These are phyloP conservation scores for Rhinocladiella mackenziei DNA, from an alignment of 2,329 filamentous ascomycete genomes.

Conservation along the genomic window DNA sequence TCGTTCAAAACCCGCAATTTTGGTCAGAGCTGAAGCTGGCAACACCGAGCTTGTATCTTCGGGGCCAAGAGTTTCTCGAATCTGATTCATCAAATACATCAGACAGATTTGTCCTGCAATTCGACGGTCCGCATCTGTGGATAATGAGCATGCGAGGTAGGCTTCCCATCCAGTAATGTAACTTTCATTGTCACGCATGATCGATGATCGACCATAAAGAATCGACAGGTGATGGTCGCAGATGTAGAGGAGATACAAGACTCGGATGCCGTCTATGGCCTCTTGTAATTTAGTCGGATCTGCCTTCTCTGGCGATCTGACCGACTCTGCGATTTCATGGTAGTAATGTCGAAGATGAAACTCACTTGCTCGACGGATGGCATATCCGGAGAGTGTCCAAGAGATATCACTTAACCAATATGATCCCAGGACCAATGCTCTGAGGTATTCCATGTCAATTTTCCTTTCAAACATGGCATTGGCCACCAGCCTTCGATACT, in stretches of 20 bases:
- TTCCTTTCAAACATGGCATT: slow-evolving; percentile 52
- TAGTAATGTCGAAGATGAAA: slow-evolving; percentile 43
- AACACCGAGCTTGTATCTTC: slow-evolving; percentile 36
- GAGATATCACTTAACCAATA: slow-evolving; percentile 55
- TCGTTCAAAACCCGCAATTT: slow-evolving; percentile 40
- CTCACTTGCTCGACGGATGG: slow-evolving; percentile 43
- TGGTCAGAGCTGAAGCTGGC: slow-evolving; percentile 39
- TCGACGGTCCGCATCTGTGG: slow-evolving; percentile 35
- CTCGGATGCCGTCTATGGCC: slow-evolving; percentile 34
- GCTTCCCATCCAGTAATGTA: slow-evolving; percentile 36
- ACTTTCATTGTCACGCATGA: slow-evolving; percentile 39
- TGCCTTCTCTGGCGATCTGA: slow-evolving; percentile 25
- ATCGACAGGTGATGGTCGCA: slow-evolving; percentile 45
- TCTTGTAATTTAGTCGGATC: slow-evolving; percentile 27
- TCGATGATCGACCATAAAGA: slow-evolving; percentile 43
- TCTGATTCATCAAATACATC: slow-evolving; percentile 44
- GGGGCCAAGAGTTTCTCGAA: slow-evolving; percentile 43
- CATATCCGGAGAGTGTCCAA: slow-evolving; percentile 43
- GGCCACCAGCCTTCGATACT: slow-evolving; percentile 51
- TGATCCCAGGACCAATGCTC: slow-evolving; percentile 52
- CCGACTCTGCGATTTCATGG: slow-evolving; percentile 33
- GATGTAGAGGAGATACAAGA: slow-evolving; percentile 44
- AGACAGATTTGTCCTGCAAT: slow-evolving; percentile 42
- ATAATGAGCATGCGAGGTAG: slow-evolving; percentile 34
- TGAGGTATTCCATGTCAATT: slow-evolving; percentile 50